phyloP scores from a whole-genome alignment of 176 grass and related monocot genomes.

The Triticum turgidum region DNA sequence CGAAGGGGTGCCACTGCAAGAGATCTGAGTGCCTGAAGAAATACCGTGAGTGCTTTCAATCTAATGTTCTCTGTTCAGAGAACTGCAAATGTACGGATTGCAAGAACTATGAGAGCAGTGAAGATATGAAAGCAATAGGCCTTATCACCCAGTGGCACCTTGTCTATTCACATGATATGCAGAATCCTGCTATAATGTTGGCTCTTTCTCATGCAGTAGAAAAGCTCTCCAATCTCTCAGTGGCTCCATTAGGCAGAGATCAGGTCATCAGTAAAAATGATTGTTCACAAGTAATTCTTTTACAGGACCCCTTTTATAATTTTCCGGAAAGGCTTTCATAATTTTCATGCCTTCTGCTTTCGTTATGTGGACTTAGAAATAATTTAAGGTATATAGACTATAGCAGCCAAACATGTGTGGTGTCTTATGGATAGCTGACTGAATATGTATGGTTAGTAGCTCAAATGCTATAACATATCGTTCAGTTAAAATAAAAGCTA shows the following conservation, averaged over 20 bases:
- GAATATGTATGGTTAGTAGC: no score
- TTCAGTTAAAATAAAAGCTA: no score
- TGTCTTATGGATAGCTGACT: no score
- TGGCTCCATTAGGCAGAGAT: conserved; percentile 15
- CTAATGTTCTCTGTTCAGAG: conserved; percentile 43
- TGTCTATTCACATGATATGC: conserved; percentile 18
- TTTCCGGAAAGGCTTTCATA: not conserved
- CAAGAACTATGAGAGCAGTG: no score
- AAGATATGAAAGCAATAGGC: conserved; percentile 26
- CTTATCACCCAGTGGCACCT: not conserved
- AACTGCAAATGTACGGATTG: conserved; percentile 32
- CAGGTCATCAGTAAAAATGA: conserved; percentile 2
- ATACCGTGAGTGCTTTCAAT: conserved; percentile 48
- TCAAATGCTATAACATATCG: no score
- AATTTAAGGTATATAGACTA: no score
- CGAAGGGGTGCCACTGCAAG: conserved; percentile 29
- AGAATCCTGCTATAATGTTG: conserved; percentile 32
- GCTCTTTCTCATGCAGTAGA: conserved; percentile 9
- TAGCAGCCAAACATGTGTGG: no score
- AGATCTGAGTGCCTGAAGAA: conserved; percentile 34
- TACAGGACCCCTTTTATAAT: not conserved
- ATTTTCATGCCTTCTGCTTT: no score
- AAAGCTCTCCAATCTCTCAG: not conserved
- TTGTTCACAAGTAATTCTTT: conserved; percentile 35
- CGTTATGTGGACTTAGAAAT: no score